Base-by-base conservation (phyloP, 257 asterid species). In the Plantago major region DNA sequence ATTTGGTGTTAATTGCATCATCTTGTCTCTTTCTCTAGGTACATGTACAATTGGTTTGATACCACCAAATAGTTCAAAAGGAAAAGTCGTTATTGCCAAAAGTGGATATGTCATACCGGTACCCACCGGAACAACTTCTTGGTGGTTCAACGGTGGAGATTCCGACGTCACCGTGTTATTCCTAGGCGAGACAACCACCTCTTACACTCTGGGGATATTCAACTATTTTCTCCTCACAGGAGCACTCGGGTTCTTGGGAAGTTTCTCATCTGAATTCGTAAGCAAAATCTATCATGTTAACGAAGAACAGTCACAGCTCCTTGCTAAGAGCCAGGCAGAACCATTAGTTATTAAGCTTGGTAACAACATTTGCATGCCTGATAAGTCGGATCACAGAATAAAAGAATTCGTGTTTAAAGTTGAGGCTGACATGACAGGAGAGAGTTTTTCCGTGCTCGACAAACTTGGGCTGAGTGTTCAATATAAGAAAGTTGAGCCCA, bases 131-230 rank as follows among this genome's bases (percentile, higher is more conserved):
- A 26, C 48, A 33, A 66, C 72, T 28, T 74, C 86, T 4, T 80
- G 86, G 86, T 80, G 82, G 82, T 76, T 65, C 75, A 77, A 74
- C 62, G 77, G 62, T 9, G 78, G 78, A 0, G 79, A 74, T 65
- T 65, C 77, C 1, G 75, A 66, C 30, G 0, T 40, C 38, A 46
- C 62, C 46, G 16, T 76, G 4, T 48, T 80, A 12, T 80, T 77
- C 70, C 69, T 80, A 2, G 86, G 81, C 48, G 69, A 74, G 60
- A 71, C 71, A 0, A 64, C 3, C 37, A 40, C 18, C 6, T 28
- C 76, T 3, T 55, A 71, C 43, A 14, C 48, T 8, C 58, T 74
- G 0, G 72, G 72, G 7, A 58, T 14, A 1, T 71, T 50, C 44
- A 48, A 58, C 13, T 72, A 76, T 19, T 84, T 75, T 73, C 74